Evolutionary conservation across 805 yeast species (phyloP), one percentile per base, ranked within the genome.

Genomic region (Ogataea paraovalis): DNA sequence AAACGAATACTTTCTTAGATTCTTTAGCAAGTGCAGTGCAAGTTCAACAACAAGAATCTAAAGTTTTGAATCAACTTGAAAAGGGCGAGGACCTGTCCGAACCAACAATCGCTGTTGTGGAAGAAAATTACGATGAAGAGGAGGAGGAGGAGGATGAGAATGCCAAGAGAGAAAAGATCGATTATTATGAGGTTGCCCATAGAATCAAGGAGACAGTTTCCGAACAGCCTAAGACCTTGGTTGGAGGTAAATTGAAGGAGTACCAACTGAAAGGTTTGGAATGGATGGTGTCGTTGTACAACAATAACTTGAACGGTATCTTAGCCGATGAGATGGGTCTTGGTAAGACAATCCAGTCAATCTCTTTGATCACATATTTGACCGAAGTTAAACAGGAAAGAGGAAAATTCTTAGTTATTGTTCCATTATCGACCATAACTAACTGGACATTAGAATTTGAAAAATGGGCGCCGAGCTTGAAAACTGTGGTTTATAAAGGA

Each of bases 391-490:
- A 87, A 58, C 76, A 82, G 46, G 78, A 74, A 41, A 76, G 74
- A 41, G 88, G 84, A 28, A 87, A 87, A 48, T 87, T 82, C 56
- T 74, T 87, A 60, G 88, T 87, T 39, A 82, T 87, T 64, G 95
- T 87, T 27, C 96, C 96, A 4, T 71, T 87, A 53, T 86, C 94
- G 2, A 87, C 95, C 0, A 78, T 87, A 38, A 85, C 95, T 1
- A 87, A 87, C 62, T 87, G 96, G 96, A 85, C 87, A 13, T 52
- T 85, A 47, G 96, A 87, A 66, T 87, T 87, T 61, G 94, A 86
- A 53, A 85, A 85, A 66, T 87, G 95, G 95, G 95, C 94, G 0
- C 95, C 96, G n/a, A 57, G 78, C 13, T 73, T 87, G 30, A 83
- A 78, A 51, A 82, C 82, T 9, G 77, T 87, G 53, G 79, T 83